Evolutionary conservation across 495 filamentous ascomycete species (phyloP), one percentile per base, ranked within the genome.

Genomic region (Podospora appendiculata): DNA sequence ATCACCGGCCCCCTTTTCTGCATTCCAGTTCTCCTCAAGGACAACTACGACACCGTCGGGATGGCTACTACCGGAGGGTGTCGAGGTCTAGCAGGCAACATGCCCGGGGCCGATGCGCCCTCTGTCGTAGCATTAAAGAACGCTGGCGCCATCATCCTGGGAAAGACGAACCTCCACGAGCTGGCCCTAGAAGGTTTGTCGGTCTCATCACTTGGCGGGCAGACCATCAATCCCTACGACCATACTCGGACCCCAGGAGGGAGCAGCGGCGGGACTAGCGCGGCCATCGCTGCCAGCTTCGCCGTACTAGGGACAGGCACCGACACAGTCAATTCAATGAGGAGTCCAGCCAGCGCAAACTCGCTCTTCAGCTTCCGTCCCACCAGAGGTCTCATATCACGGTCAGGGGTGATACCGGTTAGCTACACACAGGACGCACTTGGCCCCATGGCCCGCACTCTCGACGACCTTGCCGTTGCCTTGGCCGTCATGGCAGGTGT

Each of bases 121-220:
- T 66, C 76, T 0, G 80, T 84, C 0, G 54, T 53, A 10, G 79
- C 73, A 0, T 47, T 87, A 8, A 71, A 64, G 14, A 55, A 67
- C 2, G 80, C 79, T 3, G 84, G 85, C 0, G 80, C 80, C 0
- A 72, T 87, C n/a, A 80, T 87, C 14, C 63, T 87, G 1, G 84
- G 80, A 0, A 87, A 87, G 54, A 66, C 80, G 0, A 87, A 86
- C 61, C 58, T 86, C 11, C 82, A 86, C 57, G 84, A 85, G 33
- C 53, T 86, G 48, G 82, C 83, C 1, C 59, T 87, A 2, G 82
- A 86, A 51, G 84, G 81, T 3, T 62, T 83, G 34, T 74, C 71
- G 0, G 79, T 82, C 3, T 84, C 81, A 1, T 81, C 78, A 0
- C 54, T 84, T 0, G 79, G 80, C 5, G 82, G 84, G 0, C 82